Evolutionary conservation across 768 basidiomycete genomes (phyloP).

Genomic region (Coprinopsis marcescibilis): DNA sequence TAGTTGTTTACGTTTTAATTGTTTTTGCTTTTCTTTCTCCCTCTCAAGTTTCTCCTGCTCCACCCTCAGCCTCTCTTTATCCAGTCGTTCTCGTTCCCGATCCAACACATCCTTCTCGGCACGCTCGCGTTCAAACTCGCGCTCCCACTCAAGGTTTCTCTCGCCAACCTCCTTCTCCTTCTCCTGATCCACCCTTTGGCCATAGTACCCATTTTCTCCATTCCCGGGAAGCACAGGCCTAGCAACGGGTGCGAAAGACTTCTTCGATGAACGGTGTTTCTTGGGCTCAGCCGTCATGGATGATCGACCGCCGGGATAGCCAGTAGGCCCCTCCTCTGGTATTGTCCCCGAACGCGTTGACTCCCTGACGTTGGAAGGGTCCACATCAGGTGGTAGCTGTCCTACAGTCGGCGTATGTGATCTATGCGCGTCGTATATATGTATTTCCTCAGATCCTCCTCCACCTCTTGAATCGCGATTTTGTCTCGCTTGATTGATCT

Average conservation of each 20-base stretch:
- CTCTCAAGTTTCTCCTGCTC: constrained; percentile 2
- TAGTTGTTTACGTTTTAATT: constrained; percentile 1
- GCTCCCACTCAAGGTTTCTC: no score
- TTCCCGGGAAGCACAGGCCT: no score
- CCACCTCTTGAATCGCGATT: not conserved
- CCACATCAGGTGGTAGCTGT: not conserved
- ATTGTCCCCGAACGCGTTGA: not conserved
- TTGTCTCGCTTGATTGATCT: not conserved
- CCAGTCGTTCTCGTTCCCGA: not conserved
- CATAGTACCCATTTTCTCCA: no score
- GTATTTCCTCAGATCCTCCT: not conserved
- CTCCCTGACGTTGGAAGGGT: not conserved
- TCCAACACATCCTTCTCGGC: no score
- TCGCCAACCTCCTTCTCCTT: no score
- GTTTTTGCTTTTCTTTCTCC: constrained; percentile 7
- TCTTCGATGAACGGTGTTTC: not conserved
- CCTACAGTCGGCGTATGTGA: not conserved
- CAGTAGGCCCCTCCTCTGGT: not conserved
- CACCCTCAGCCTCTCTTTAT: not conserved
- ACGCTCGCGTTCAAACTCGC: no score
- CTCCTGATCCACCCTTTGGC: no score
- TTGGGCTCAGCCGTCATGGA: not conserved
- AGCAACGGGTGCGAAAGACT: not conserved
- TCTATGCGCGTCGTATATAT: not conserved
- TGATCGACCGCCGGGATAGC: not conserved